phyloP scores from a whole-genome alignment of 306 rosid species.

The Cucurbita argyrosperma region DNA sequence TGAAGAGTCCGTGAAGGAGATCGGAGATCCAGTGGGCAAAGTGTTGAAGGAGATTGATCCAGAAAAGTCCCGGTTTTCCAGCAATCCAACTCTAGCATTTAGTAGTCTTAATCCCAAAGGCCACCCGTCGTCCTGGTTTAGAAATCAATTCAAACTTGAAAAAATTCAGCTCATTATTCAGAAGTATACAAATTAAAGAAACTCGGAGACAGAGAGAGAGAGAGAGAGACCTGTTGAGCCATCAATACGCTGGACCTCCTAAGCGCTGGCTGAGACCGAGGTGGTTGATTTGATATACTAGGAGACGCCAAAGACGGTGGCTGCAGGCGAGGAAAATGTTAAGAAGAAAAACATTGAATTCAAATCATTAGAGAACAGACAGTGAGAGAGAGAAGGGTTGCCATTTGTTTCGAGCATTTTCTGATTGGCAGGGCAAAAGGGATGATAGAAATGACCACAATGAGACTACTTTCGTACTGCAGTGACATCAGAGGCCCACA shows the following conservation, averaged over 20 bases:
- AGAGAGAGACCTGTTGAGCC: constrained; percentile 1
- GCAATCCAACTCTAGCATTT: constrained; percentile 44
- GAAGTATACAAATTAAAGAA: neutral
- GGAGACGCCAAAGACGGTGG: neutral
- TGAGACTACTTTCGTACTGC: neutral
- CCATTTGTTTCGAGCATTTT: neutral
- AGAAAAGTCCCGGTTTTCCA: constrained; percentile 16
- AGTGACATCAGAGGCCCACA: constrained; percentile 1
- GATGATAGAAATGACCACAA: neutral
- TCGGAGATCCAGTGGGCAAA: constrained; percentile 36
- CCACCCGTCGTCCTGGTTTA: constrained; percentile 64
- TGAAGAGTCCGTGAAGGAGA: constrained; percentile 31
- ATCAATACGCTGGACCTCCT: neutral
- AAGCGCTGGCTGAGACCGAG: neutral
- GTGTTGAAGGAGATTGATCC: constrained; percentile 60
- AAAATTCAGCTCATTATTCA: neutral
- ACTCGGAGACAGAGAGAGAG: neutral
- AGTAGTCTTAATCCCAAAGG: constrained; percentile 67
- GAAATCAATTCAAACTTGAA: neutral
- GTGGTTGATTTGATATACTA: neutral
- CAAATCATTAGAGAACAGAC: neutral
- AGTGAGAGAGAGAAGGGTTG: neutral
- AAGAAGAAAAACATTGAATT: too few species aligned
- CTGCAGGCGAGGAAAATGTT: neutral
- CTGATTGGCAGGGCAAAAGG: neutral